These are phyloP conservation scores for Fusarium decemcellulare DNA, from an alignment of 2,329 filamentous ascomycete species.

Conservation along the genomic window DNA sequence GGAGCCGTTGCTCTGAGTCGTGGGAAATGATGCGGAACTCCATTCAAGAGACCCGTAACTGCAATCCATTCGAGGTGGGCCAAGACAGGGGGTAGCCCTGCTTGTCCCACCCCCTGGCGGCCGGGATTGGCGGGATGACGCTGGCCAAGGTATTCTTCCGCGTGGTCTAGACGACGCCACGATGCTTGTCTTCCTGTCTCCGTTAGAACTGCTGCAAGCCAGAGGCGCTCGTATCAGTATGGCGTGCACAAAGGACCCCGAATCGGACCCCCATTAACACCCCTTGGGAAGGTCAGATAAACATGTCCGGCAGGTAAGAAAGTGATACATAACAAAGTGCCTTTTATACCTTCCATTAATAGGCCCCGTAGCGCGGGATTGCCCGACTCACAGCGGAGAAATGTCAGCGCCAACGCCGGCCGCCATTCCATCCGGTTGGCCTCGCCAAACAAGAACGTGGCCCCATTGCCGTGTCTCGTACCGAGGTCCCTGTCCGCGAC, in stretches of 20 bases:
- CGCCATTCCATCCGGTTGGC: constrained; percentile 2
- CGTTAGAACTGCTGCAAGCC: neutral
- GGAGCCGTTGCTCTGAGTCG: too few species aligned
- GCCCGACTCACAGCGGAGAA: neutral
- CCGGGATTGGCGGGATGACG: neutral
- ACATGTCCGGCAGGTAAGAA: neutral
- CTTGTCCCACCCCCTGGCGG: too few species aligned
- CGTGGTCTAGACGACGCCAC: neutral
- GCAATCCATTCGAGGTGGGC: too few species aligned
- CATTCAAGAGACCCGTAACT: too few species aligned
- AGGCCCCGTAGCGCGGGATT: neutral
- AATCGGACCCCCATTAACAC: constrained; percentile 1
- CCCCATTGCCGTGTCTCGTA: neutral
- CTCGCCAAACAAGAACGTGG: neutral
- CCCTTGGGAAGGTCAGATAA: neutral
- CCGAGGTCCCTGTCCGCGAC: too few species aligned
- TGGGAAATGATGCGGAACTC: too few species aligned
- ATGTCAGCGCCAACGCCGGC: neutral
- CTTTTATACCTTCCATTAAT: neutral
- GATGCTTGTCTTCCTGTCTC: neutral
- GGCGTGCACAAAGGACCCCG: neutral
- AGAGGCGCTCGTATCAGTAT: neutral
- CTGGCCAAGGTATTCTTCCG: neutral
- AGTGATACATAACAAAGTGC: neutral
- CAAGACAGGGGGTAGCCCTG: neutral